phyloP scores from a whole-genome alignment of 2,329 filamentous ascomycete genomes.

The Stachybotrys chlorohalonatus region DNA sequence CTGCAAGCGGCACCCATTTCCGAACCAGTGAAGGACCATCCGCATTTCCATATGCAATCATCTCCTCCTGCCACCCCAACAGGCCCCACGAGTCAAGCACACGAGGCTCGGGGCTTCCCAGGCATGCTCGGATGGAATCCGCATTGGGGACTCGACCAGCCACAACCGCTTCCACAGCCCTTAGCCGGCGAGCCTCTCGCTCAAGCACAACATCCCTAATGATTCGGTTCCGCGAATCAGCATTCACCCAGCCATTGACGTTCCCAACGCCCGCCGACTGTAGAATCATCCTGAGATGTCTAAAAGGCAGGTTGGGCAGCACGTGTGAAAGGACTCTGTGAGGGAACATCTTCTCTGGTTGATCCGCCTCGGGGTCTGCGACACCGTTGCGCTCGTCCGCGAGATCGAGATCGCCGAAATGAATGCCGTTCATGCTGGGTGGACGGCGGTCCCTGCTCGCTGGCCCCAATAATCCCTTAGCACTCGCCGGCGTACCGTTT shows the following conservation, averaged over 20 bases:
- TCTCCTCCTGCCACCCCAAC: slow-evolving; percentile 41
- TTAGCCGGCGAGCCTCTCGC: slow-evolving; percentile 46
- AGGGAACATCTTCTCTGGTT: no score
- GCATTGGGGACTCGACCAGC: slow-evolving; percentile 24
- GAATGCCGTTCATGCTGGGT: slow-evolving; percentile 51
- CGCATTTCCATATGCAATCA: slow-evolving; percentile 23
- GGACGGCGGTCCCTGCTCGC: slow-evolving; percentile 31
- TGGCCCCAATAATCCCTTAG: slow-evolving; percentile 26
- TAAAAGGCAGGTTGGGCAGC: slow-evolving; percentile 61
- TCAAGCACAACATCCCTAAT: slow-evolving; percentile 43
- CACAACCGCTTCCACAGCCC: slow-evolving; percentile 32
- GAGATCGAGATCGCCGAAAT: slow-evolving; percentile 58
- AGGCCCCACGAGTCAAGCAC: slow-evolving; percentile 34
- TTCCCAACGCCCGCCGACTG: slow-evolving; percentile 47
- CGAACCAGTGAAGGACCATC: slow-evolving; percentile 34
- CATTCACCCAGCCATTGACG: slow-evolving; percentile 39
- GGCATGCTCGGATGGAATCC: slow-evolving; percentile 24
- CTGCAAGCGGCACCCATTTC: slow-evolving; percentile 31
- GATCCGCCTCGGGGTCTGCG: slow-evolving; percentile 5
- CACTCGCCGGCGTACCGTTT: slow-evolving; percentile 16
- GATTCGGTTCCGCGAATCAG: slow-evolving; percentile 36
- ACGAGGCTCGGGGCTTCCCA: slow-evolving; percentile 27
- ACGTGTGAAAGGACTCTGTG: slow-evolving; percentile 51
- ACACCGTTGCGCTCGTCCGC: slow-evolving; percentile 15
- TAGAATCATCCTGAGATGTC: slow-evolving; percentile 55